Evolutionary conservation across 1,284 basidiomycete species (phyloP), one percentile per base, ranked within the genome.

Genomic region (Malassezia restricta): DNA sequence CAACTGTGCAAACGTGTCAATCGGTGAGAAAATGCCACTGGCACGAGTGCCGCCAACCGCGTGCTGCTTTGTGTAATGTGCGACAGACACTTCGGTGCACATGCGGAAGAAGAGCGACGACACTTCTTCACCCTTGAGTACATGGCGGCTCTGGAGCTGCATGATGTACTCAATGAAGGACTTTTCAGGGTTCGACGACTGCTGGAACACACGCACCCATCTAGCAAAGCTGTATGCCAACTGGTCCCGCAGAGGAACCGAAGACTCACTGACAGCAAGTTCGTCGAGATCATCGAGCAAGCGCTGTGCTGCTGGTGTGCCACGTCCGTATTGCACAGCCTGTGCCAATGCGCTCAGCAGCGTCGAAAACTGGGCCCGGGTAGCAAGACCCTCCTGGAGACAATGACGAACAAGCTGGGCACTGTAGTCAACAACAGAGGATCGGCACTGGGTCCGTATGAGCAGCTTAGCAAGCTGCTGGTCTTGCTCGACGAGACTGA

Each of bases 31-130:
- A 52, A 76, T 72, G 50, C 74, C 75, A 15, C 86, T 82, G 45
- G 82, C 80, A 17, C 82, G 80, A 43, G 81, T 82, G 56, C 88
- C 85, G 44, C 86, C 86, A 27, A 81, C 78, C 29, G 84, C 80
- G 56, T 87, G 79, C 64, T 84, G 84, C 76, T 91, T 90, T 73
- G 85, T 80, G 76, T 95, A 96, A 73, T 83, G 84, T 73, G 84
- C 86, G 65, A 98, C 85, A 63, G 89, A 89, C 30, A 89, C 84
- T 75, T 98, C 91, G 57, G 90, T 87, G 72, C 91, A 96, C 35
- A 95, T 90, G 20, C 94, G 82, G 82, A 96, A 98, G 79, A 98
- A 99, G 72, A 96, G 86, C 3, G 88, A 91, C 7, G 92, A 95
- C 17, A 90, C 81, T 61, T 98, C 92, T 73, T 99, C 94, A 38